These are phyloP conservation scores for Mycena filopes DNA, from an alignment of 768 basidiomycete genomes.

Conservation along the genomic window DNA sequence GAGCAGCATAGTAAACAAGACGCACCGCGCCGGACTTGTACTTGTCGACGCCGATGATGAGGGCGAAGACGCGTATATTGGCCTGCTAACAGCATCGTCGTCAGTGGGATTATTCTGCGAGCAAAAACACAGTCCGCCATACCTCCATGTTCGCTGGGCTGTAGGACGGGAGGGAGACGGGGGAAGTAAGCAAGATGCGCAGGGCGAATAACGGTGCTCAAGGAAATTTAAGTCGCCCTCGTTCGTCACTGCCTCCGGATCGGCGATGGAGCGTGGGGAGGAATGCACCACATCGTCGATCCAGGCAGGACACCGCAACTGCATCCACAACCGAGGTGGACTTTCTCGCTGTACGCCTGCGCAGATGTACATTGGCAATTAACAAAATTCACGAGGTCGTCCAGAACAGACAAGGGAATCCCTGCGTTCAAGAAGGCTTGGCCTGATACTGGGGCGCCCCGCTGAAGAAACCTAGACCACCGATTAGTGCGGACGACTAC, in stretches of 20 bases:
- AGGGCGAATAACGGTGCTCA: not conserved
- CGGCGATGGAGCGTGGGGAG: no score
- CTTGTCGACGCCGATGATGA: conserved; percentile 75
- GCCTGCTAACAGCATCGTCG: conserved; percentile 41
- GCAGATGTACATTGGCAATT: no score
- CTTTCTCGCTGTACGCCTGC: no score
- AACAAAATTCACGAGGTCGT: no score
- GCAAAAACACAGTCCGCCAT: not conserved
- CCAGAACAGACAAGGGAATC: no score
- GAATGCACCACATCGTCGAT: no score
- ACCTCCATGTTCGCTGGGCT: conserved; percentile 25
- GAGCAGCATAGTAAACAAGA: not conserved
- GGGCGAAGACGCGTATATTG: conserved; percentile 65
- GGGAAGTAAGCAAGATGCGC: not conserved
- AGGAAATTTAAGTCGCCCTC: not conserved
- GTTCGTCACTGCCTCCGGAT: no score
- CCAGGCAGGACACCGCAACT: no score
- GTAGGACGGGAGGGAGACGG: not conserved
- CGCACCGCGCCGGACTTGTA: conserved; percentile 64
- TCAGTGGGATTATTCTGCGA: not conserved
- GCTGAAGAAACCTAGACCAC: not conserved
- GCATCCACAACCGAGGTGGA: no score
- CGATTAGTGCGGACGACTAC: not conserved
- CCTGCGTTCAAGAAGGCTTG: not conserved
- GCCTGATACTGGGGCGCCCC: not conserved